Percentiles rank a stretch among this genome's conserved stretches.
Evolutionary conservation across 495 filamentous ascomycete species (phyloP).

Genomic region (Lophiostoma macrostomum): DNA sequence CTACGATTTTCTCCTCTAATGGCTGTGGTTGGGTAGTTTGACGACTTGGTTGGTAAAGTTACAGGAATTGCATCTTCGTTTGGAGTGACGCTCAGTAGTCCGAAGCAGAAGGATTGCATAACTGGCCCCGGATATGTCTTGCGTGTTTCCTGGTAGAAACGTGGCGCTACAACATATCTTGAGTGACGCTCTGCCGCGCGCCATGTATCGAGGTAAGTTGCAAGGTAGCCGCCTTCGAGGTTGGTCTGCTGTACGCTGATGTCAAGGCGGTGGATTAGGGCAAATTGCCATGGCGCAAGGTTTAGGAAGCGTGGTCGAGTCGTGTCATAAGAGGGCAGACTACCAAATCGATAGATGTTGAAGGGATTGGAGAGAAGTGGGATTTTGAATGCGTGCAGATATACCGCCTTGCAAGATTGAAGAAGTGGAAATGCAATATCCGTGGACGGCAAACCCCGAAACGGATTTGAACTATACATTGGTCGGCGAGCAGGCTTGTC

Average conservation of each 20-base stretch:
- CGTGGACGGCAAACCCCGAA: not conserved
- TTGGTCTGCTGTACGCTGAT: slow-evolving; percentile 23
- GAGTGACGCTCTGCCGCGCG: not conserved
- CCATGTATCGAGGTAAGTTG: not conserved
- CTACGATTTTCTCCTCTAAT: too few relatives aligned
- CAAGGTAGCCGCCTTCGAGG: slow-evolving; percentile 11
- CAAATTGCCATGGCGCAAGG: slow-evolving; percentile 27
- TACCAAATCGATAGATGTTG: slow-evolving; percentile 8
- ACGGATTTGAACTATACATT: not conserved
- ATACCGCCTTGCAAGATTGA: slow-evolving; percentile 19
- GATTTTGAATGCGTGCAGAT: slow-evolving; percentile 24
- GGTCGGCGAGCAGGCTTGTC: slow-evolving; percentile 1
- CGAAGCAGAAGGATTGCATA: too few relatives aligned
- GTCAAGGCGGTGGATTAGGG: slow-evolving; percentile 19
- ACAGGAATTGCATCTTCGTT: too few relatives aligned
- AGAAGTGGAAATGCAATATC: slow-evolving; percentile 23
- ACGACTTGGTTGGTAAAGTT: too few relatives aligned
- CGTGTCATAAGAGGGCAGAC: not conserved
- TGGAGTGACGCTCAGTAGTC: too few relatives aligned
- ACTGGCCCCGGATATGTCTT: too few relatives aligned
- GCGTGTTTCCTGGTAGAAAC: not conserved
- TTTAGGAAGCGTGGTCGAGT: not conserved
- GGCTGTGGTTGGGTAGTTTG: too few relatives aligned
- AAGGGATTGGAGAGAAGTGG: slow-evolving; percentile 24
- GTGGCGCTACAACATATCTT: slow-evolving; percentile 8